Percentiles rank a stretch among this genome's conserved stretches.
Evolutionary conservation across 2,329 filamentous ascomycete species (phyloP).

Genomic region (Blastomyces silverae): DNA sequence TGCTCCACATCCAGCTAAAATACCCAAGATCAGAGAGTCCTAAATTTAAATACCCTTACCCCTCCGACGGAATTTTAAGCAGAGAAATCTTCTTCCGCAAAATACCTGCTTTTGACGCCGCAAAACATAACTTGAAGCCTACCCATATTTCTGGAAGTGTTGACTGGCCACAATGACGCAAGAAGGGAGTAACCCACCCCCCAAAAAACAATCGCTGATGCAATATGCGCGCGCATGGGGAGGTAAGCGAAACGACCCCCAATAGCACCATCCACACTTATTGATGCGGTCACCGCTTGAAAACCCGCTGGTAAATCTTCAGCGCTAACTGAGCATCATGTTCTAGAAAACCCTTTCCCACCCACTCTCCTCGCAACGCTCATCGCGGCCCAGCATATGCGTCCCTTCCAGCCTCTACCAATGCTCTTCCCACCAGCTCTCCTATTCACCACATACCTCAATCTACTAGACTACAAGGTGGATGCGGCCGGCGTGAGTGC

Average conservation of each 20-base stretch:
- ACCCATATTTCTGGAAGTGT: not conserved
- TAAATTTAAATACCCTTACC: not conserved
- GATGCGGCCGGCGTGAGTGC: constrained; percentile 59
- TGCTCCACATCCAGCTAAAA: not conserved
- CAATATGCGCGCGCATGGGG: constrained; percentile 39
- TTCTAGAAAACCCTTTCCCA: constrained; percentile 56
- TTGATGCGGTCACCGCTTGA: not conserved
- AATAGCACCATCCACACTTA: not conserved
- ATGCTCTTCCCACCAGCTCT: constrained; percentile 62
- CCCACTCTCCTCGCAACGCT: constrained; percentile 59
- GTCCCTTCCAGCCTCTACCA: constrained; percentile 59
- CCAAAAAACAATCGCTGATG: constrained; percentile 30
- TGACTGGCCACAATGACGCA: not conserved
- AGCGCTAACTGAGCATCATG: not conserved
- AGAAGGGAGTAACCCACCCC: constrained; percentile 21
- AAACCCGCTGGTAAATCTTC: constrained; percentile 34
- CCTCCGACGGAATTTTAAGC: not conserved
- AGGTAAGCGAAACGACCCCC: constrained; percentile 29
- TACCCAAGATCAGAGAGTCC: not conserved
- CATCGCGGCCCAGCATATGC: constrained; percentile 58
- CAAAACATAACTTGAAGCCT: not conserved
- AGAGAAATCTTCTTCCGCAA: not conserved
- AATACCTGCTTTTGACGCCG: not conserved
- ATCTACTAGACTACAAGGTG: constrained; percentile 55
- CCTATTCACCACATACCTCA: constrained; percentile 60